Percentiles rank a stretch among this genome's conserved stretches.
phyloP scores from a whole-genome alignment of 73 alveolate genomes.

The Uronychia setigera region DNA sequence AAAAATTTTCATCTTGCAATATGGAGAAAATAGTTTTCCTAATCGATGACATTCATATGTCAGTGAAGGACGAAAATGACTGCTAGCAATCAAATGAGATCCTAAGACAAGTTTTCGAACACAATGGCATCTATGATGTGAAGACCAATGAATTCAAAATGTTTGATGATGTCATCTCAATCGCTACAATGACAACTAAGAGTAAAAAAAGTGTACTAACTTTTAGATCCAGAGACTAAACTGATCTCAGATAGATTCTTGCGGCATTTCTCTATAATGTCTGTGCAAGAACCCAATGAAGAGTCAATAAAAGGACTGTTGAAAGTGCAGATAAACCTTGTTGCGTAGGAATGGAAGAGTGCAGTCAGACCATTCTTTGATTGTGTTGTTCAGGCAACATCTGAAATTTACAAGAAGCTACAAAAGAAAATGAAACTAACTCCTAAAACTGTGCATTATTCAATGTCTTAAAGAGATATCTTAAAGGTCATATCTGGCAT shows the following conservation, averaged over 20 bases:
- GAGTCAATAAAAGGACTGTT: too few species aligned
- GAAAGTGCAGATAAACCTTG: too few species aligned
- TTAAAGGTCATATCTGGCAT: too few species aligned
- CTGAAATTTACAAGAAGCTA: too few species aligned
- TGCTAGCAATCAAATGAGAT: conserved; percentile 97
- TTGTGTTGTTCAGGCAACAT: too few species aligned
- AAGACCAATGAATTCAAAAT: conserved; percentile 80
- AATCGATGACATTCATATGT: conserved; percentile 97
- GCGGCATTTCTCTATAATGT: conserved; percentile 91
- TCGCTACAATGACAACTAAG: conserved; percentile 97
- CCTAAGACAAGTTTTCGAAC: conserved; percentile 91
- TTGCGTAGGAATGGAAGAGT: too few species aligned
- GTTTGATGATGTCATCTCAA: conserved; percentile 79
- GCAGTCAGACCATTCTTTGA: too few species aligned
- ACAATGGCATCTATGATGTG: conserved; percentile 92
- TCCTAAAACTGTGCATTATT: too few species aligned
- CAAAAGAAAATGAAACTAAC: too few species aligned
- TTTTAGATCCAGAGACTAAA: conserved; percentile 95
- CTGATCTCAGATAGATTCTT: conserved; percentile 84
- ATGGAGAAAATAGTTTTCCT: conserved; percentile 87
- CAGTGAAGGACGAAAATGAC: conserved; percentile 93
- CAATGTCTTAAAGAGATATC: too few species aligned
- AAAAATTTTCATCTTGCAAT: neutral
- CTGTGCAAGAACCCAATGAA: too few species aligned
- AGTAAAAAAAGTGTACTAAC: too few species aligned